These are phyloP conservation scores for Polymyxa betae DNA, from an alignment of 208 protist species.

Conservation along the genomic window DNA sequence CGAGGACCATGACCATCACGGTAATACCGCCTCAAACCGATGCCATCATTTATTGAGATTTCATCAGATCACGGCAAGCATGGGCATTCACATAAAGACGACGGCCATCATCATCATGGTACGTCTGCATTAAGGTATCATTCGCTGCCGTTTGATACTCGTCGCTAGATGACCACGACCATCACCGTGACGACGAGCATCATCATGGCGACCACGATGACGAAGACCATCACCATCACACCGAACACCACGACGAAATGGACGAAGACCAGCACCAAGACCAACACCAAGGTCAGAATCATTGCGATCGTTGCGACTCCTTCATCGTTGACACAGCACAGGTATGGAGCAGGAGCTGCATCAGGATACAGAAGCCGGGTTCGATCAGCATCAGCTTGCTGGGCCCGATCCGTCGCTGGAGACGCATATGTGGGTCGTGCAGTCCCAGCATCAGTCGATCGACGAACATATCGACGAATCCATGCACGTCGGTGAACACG, in stretches of 20 bases:
- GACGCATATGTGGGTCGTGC: slow-evolving; percentile 42
- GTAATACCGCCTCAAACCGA: background rate
- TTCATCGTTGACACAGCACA: slow-evolving; percentile 10
- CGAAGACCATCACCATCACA: background rate
- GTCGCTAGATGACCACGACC: background rate
- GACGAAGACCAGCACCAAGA: background rate
- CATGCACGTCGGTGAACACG: slow-evolving; percentile 12
- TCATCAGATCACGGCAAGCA: background rate
- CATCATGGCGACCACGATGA: background rate
- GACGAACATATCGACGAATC: slow-evolving; percentile 42
- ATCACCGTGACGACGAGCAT: background rate
- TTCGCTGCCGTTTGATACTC: background rate
- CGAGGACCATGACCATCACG: background rate
- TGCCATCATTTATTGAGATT: background rate
- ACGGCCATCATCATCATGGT: background rate
- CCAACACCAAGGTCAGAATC: background rate
- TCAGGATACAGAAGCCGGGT: slow-evolving; percentile 50
- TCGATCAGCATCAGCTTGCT: slow-evolving; percentile 43
- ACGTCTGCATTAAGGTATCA: background rate
- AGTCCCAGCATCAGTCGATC: background rate
- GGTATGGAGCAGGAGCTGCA: slow-evolving; percentile 50
- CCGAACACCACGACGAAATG: slow-evolving; percentile 38
- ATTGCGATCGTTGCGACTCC: too few relatives aligned
- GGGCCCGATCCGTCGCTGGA: slow-evolving; percentile 35
- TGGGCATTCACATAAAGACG: background rate